These are phyloP conservation scores for Samsoniella hepiali DNA, from an alignment of 2,329 filamentous ascomycete species.

Conservation along the genomic window DNA sequence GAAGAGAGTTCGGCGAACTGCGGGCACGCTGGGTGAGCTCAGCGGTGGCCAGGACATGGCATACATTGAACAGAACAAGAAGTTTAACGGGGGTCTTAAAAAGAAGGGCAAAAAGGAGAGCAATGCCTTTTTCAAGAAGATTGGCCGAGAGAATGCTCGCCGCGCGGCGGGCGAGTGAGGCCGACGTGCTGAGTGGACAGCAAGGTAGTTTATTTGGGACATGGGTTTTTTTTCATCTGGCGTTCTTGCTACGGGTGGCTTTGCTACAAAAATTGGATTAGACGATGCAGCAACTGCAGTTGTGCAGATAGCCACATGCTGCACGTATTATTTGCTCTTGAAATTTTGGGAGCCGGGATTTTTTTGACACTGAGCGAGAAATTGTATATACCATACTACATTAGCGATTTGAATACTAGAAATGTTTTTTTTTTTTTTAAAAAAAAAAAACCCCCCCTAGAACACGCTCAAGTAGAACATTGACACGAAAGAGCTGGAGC, in stretches of 20 bases:
- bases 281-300: neutral
- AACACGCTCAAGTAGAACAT: too few relatives aligned
- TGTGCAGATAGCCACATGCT: neutral
- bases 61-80: conserved; percentile 82
- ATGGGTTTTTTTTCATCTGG: neutral
- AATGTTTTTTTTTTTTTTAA: too few relatives aligned
- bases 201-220: neutral
- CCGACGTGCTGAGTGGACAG: neutral
- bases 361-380: neutral
- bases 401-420: neutral
- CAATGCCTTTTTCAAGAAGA: conserved; percentile 42
- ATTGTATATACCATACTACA: neutral
- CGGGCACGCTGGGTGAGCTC: conserved; percentile 79
- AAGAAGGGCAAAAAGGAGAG: conserved; percentile 40
- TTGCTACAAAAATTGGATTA: neutral
- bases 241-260: neutral
- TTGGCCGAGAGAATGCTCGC: conserved; percentile 40
- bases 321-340: neutral
- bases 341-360: neutral
- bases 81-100: conserved; percentile 50
- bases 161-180: conserved; percentile 32
- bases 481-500: too few relatives aligned
- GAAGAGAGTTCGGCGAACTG: conserved; percentile 71
- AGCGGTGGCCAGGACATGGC: conserved; percentile 96
- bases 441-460: too few relatives aligned